Evolutionary conservation across 768 basidiomycete genomes (phyloP).

Genomic region (Lepiota venenata): DNA sequence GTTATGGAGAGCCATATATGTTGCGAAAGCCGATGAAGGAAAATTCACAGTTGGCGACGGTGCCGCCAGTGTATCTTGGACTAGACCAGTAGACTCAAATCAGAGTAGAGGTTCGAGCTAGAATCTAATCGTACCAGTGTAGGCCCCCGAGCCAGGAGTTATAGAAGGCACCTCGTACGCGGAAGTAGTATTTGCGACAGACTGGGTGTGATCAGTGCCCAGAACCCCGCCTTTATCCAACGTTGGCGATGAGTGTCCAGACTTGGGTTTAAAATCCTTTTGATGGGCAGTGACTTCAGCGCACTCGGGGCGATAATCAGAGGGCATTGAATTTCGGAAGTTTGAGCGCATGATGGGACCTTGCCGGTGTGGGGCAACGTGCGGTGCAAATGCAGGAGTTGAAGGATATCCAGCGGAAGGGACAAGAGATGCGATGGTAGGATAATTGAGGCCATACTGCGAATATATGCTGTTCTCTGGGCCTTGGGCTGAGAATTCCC

Average conservation of each 20-base stretch:
- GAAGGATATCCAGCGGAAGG: not conserved
- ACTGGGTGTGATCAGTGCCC: not conserved
- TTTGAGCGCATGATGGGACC: conserved; percentile 9
- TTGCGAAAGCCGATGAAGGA: not conserved
- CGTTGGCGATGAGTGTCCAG: not conserved
- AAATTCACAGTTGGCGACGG: not conserved
- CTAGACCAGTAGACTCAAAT: not conserved
- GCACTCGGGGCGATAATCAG: not conserved
- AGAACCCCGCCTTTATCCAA: not conserved
- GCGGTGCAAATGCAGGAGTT: not conserved
- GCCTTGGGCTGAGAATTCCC: not conserved
- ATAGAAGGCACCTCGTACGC: not conserved
- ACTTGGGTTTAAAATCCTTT: not conserved
- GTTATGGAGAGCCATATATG: not conserved
- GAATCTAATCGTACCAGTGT: conserved; percentile 1
- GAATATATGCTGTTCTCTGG: not conserved
- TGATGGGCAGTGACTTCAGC: not conserved
- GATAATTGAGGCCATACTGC: not conserved
- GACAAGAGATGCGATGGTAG: no score
- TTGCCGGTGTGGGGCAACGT: not conserved
- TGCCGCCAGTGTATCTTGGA: not conserved
- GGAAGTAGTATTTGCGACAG: no score
- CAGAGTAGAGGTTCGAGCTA: not conserved
- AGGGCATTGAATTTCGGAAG: conserved; percentile 1
- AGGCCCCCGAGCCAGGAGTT: not conserved